Evolutionary conservation across 73 alveolate genomes (phyloP), one percentile per base, ranked within the genome.

Genomic region (Paramecium bursaria): DNA sequence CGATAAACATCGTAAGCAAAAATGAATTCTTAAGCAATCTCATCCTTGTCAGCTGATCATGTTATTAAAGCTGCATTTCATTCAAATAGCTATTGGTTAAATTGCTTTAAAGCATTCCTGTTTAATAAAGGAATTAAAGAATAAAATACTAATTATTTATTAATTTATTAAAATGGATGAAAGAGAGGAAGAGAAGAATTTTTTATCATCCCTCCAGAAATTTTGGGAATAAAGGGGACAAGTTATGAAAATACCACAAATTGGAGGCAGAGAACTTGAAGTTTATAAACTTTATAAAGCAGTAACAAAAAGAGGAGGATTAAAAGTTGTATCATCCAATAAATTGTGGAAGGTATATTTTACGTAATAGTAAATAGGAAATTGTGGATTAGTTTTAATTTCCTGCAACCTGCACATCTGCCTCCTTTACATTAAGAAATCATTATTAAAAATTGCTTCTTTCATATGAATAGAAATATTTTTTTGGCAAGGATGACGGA

Each of bases 351-450:
- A 96, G 77, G 82, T 67, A 67, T 25, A 33, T 26, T 2, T 39
- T 2, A 39, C n/a, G 44, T 35, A 19, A 25, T 1, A 23, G n/a
- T 9, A 21, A 31, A 19, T 35, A 67, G 89, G 99, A 97, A 79
- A 97, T 97, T 4, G 99, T 97, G 27, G 90, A 92, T 86, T 95
- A 95, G 73, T 94, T 97, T 50, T 97, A 89, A 52, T 96, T 97
- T 22, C 99, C 99, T 14, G 91, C 98, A 2, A 86, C 97, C 29
- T 97, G 99, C 44, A 97, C 99, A 2, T 93, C 98, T 35, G 99
- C 99, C 2, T 91, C 98, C 74, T 97, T 94, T 75, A 97, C 99
- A 3, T 92, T 97, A 39, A 80, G 98, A 54, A 92, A 96, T 22
- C 99, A 97, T 87, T 97, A 97, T 76, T 86, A 93, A 85, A 95